Evolutionary conservation across 1,284 basidiomycete species (phyloP), one percentile per base, ranked within the genome.

Genomic region (Rhodofomes roseus): DNA sequence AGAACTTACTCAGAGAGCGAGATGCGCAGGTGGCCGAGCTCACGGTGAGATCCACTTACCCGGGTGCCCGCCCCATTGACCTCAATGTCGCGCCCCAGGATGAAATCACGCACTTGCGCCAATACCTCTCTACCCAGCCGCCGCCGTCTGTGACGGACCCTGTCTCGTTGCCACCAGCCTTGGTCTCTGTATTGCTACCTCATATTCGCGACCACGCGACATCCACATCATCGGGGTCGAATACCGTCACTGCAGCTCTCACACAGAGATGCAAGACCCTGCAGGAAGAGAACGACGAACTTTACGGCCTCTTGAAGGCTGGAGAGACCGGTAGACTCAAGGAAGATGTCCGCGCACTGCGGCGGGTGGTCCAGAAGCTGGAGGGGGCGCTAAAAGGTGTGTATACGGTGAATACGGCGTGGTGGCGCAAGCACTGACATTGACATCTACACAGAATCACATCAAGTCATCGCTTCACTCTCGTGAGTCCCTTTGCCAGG

Each of bases 251-350:
- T 29, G 77, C 84, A 18, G 90, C 90, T 3, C 79, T 93, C 58
- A 85, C 83, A 0, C 89, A 91, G 68, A 79, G 89, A 54, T 80
- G 83, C 29, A 84, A 83, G 58, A 72, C 87, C 8, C 75, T 93
- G 9, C 91, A 93, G 70, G 86, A 90, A 56, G 90, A 93, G 73
- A 93, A 93, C 60, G 89, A 93, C 63, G 90, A 93, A 60, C 68
- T 72, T 4, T 93, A 92, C 68, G 82, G 85, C 55, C 73, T 92
- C 7, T 72, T 93, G 48, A 87, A 84, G 70, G 76, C 76, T 27
- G 83, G 86, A 52, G 87, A 92, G 72, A 89, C 87, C 0, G 89
- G 88, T 2, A 82, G 81, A 67, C 69, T 92, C 59, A 90, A 91
- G 68, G 91, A 93, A 69, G 90, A 93, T 70, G 89, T 89, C 4